A percentile compares a stretch with the other conserved stretches of the same genome.
These are phyloP conservation scores for Penicillium psychrosexuale DNA, from an alignment of 2,329 filamentous ascomycete genomes.

Conservation along the genomic window DNA sequence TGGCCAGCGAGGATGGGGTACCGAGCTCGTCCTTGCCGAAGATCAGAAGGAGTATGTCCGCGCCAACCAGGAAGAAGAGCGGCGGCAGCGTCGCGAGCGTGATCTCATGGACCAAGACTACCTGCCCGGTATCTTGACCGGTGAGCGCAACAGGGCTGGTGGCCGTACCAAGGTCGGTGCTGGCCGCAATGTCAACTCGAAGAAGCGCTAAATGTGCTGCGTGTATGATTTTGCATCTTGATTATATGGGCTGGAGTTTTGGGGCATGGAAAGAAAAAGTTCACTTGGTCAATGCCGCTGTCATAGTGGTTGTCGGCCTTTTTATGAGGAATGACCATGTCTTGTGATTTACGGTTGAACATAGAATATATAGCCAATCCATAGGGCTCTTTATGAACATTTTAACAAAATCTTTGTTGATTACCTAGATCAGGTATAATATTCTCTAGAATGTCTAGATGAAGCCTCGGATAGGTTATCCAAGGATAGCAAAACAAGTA, in stretches of 20 bases:
- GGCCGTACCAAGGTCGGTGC: conserved; percentile 78
- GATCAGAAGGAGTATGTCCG: conserved; percentile 90
- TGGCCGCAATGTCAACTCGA: conserved; percentile 81
- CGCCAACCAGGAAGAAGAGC: conserved; percentile 61
- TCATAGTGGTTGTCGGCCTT: conserved; percentile 9
- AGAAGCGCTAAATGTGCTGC: conserved; percentile 46
- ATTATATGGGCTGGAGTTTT: conserved; percentile 25
- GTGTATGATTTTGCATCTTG: conserved; percentile 21
- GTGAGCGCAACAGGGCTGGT: conserved; percentile 63
- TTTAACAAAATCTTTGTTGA: conserved; percentile 10
- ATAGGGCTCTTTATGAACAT: conserved; percentile 12
- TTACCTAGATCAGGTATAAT: conserved; percentile 14
- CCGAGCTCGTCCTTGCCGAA: conserved; percentile 78
- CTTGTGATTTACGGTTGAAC: conserved; percentile 22
- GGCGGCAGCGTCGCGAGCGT: conserved; percentile 59
- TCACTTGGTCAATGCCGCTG: conserved; percentile 8
- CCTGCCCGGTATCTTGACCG: conserved; percentile 77
- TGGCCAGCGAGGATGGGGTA: conserved; percentile 84
- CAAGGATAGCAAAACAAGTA: conserved; percentile 18
- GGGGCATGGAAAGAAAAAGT: conserved; percentile 19
- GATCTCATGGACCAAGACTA: conserved; percentile 97
- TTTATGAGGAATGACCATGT: conserved; percentile 19
- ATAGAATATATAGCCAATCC: conserved; percentile 18
- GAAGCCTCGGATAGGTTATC: conserved; percentile 18
- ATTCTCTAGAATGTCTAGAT: conserved; percentile 11